phyloP scores from a whole-genome alignment of 345 rosid genomes.

The Iberis pinnata region DNA sequence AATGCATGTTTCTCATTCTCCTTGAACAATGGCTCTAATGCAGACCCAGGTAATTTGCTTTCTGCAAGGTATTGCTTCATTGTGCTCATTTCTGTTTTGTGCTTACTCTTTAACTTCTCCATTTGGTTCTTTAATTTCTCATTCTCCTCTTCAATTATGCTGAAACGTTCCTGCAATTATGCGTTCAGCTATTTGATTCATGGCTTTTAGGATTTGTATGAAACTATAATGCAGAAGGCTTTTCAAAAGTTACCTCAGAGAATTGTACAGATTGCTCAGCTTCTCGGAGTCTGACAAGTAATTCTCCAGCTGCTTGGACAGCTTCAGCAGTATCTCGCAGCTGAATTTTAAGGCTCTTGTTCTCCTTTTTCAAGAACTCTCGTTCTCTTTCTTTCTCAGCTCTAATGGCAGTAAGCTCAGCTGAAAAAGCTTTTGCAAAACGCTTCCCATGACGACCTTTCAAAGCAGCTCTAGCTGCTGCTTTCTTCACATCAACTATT shows the following conservation, averaged over 20 bases:
- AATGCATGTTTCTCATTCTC: constrained; percentile 8
- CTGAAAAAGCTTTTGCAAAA: constrained; percentile 65
- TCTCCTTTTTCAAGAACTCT: constrained; percentile 70
- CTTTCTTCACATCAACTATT: constrained; percentile 76
- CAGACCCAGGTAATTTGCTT: constrained; percentile 78
- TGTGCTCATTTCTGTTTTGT: constrained; percentile 87
- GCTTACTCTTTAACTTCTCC: constrained; percentile 76
- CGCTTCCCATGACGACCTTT: constrained; percentile 63
- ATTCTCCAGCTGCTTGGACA: constrained; percentile 96
- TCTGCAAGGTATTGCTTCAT: constrained; percentile 93
- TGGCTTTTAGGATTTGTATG: too few species aligned
- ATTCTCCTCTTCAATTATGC: constrained; percentile 48
- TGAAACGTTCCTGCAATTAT: constrained; percentile 58
- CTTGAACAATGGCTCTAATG: constrained; percentile 39
- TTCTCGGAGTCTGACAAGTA: constrained; percentile 77
- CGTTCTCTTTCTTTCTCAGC: constrained; percentile 78
- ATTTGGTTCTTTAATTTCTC: constrained; percentile 75
- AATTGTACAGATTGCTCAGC: constrained; percentile 72
- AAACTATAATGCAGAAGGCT: not conserved
- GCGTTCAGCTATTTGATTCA: too few species aligned
- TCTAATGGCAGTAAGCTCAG: constrained; percentile 72
- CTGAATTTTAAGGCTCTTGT: constrained; percentile 68
- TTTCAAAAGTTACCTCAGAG: constrained; percentile 53
- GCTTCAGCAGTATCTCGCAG: constrained; percentile 92
- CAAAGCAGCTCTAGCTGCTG: constrained; percentile 69